Evolutionary conservation across 2,329 filamentous ascomycete species (phyloP).

Genomic region (Zalaria obscura): DNA sequence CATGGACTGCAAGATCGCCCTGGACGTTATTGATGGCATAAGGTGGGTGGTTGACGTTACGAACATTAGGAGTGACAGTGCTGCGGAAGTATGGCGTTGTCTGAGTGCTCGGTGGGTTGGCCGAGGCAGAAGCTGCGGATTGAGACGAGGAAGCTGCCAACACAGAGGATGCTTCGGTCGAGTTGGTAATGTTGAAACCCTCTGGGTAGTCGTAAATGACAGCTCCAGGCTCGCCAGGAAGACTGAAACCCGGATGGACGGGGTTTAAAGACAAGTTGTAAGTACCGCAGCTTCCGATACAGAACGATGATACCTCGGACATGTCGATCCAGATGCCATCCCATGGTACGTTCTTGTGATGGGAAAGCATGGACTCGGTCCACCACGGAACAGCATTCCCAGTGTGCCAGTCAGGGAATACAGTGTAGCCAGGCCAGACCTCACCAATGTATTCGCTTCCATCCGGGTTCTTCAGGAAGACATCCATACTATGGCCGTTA

Average conservation of each 20-base stretch:
- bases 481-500: conserved; percentile 16
- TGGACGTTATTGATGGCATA: conserved; percentile 64
- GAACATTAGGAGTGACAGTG: conserved; percentile 46
- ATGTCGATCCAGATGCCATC: conserved; percentile 48
- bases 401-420: conserved; percentile 48
- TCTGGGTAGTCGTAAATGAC: conserved; percentile 51
- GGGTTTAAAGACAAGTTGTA: conserved; percentile 52
- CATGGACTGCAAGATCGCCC: conserved; percentile 58
- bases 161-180: conserved; percentile 49
- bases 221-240: conserved; percentile 51
- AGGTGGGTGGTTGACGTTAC: conserved; percentile 59
- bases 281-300: conserved; percentile 57
- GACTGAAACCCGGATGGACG: conserved; percentile 48
- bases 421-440: conserved; percentile 50
- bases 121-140: conserved; percentile 19
- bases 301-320: conserved; percentile 49
- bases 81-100: conserved; percentile 38
- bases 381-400: conserved; percentile 45
- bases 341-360: conserved; percentile 38
- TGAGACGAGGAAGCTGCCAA: conserved; percentile 40
- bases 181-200: conserved; percentile 53
- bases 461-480: conserved; percentile 22
- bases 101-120: conserved; percentile 11
- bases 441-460: conserved; percentile 30
- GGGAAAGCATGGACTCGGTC: conserved; percentile 38